Conservation (phyloP, 306 rosid genomes). For the Arachis hypogaea region DNA sequence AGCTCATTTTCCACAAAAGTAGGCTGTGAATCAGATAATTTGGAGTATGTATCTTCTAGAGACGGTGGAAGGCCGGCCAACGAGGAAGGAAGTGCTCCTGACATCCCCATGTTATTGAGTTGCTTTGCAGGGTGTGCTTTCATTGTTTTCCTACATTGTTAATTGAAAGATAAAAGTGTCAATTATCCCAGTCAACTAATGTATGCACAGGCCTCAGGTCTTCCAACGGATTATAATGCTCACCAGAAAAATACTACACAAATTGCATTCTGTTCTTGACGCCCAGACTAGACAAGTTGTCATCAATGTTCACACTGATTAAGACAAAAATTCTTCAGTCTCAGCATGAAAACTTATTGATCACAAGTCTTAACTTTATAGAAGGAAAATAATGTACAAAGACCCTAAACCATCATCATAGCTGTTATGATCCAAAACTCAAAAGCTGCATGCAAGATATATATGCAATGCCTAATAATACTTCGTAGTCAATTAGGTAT, state of each 20-base stretch:
- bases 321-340: slow-evolving; percentile 23
- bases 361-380: slow-evolving; percentile 18
- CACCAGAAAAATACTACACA: slow-evolving; percentile 51
- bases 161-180: slow-evolving; percentile 35
- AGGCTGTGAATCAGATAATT: slow-evolving; percentile 70
- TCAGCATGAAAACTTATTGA: slow-evolving; percentile 32
- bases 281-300: slow-evolving; percentile 47
- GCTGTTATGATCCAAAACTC: slow-evolving; percentile 24
- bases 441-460: slow-evolving; percentile 3
- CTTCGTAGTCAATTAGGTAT: background rate
- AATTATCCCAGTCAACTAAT: slow-evolving; percentile 37
- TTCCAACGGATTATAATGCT: slow-evolving; percentile 33
- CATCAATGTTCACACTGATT: slow-evolving; percentile 55
- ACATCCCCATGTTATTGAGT: slow-evolving; percentile 63
- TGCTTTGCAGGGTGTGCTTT: slow-evolving; percentile 80
- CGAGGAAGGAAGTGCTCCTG: slow-evolving; percentile 67
- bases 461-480: slow-evolving; percentile 10
- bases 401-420: slow-evolving; percentile 26
- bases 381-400: slow-evolving; percentile 23
- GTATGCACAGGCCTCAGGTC: slow-evolving; percentile 30
- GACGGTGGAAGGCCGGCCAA: slow-evolving; percentile 62
- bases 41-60: slow-evolving; percentile 68
- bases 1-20: slow-evolving; percentile 62
- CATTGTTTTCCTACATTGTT: slow-evolving; percentile 60
- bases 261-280: slow-evolving; percentile 44